Evolutionary conservation across 768 basidiomycete genomes (phyloP).

Genomic region (Panus rudis): DNA sequence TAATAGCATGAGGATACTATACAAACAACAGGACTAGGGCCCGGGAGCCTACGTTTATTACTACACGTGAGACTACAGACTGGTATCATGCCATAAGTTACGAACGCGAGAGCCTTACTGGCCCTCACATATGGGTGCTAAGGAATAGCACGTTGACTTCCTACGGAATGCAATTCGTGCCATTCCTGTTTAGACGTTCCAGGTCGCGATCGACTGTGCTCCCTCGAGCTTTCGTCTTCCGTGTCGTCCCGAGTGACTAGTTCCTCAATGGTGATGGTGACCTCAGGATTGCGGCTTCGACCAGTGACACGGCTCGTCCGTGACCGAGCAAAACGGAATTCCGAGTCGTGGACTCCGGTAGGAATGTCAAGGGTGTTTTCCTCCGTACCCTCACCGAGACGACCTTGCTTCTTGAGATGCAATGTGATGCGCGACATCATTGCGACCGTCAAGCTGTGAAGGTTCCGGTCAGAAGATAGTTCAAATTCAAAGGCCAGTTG

Average conservation of each 20-base stretch:
- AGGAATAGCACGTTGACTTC: no score
- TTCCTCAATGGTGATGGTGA: neutral
- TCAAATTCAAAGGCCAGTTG: neutral
- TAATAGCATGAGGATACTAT: no score
- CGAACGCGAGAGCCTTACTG: no score
- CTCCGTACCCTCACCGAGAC: neutral
- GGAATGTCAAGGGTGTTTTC: neutral
- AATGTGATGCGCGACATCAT: conserved; percentile 70
- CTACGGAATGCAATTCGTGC: no score
- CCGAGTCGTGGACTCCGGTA: neutral
- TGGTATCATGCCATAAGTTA: no score
- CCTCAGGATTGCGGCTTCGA: neutral
- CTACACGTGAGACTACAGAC: no score
- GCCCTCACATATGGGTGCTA: no score
- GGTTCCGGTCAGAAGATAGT: neutral
- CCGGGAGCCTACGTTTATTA: no score
- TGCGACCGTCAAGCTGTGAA: conserved; percentile 33
- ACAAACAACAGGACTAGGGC: no score
- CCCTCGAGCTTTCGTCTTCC: no score
- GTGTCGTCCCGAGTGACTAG: neutral
- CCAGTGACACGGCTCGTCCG: neutral
- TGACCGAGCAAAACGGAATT: neutral
- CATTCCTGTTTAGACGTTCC: no score
- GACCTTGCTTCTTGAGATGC: conserved; percentile 38
- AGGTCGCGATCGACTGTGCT: no score